These are phyloP conservation scores for Epichloe gansuensis DNA, from an alignment of 2,329 filamentous ascomycete genomes.

Conservation along the genomic window DNA sequence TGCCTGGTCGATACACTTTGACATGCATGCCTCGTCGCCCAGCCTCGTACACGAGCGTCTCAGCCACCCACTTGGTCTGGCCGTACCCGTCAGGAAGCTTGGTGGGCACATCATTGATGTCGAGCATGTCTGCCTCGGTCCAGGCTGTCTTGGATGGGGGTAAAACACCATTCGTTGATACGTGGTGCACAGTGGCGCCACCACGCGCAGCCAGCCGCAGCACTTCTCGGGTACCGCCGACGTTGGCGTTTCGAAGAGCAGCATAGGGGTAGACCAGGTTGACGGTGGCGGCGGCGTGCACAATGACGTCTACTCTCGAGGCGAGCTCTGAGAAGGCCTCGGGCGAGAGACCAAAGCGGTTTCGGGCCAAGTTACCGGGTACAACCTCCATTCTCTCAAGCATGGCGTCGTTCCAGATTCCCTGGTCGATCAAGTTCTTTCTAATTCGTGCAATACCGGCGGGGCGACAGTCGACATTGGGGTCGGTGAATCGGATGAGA, in stretches of 20 bases:
- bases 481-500: slow-evolving; percentile 59
- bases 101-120: slow-evolving; percentile 53
- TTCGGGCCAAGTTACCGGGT: slow-evolving; percentile 57
- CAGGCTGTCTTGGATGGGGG: slow-evolving; percentile 58
- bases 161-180: slow-evolving; percentile 70
- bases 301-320: slow-evolving; percentile 54
- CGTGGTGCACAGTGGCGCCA: slow-evolving; percentile 62
- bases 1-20: slow-evolving; percentile 59
- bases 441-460: slow-evolving; percentile 61
- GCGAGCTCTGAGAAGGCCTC: slow-evolving; percentile 54
- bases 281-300: slow-evolving; percentile 67
- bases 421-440: slow-evolving; percentile 64
- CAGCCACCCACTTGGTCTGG: slow-evolving; percentile 72
- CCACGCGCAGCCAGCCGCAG: slow-evolving; percentile 54
- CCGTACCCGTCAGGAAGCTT: slow-evolving; percentile 63
- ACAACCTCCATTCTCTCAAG: slow-evolving; percentile 68
- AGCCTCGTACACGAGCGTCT: slow-evolving; percentile 60
- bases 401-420: slow-evolving; percentile 64
- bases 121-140: slow-evolving; percentile 55
- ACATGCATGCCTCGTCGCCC: slow-evolving; percentile 55
- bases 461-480: slow-evolving; percentile 48
- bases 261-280: slow-evolving; percentile 75
- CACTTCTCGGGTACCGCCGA: slow-evolving; percentile 66
- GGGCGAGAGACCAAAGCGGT: slow-evolving; percentile 53
- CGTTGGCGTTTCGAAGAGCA: slow-evolving; percentile 59